phyloP scores from a whole-genome alignment of 176 grass and related monocot genomes.

The Juncus effusus region DNA sequence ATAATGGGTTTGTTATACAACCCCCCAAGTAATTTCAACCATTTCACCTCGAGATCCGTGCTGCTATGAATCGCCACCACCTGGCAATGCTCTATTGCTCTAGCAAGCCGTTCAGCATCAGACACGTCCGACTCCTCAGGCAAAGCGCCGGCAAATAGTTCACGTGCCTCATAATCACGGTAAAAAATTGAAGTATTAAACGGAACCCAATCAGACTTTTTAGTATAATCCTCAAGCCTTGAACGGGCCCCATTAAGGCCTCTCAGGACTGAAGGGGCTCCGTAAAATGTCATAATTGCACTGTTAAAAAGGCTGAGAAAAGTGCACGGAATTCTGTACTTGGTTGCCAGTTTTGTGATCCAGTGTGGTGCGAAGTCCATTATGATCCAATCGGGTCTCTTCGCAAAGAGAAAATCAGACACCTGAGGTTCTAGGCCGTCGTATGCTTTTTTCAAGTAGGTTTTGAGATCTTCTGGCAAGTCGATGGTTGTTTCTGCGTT shows the following conservation, averaged over 20 bases:
- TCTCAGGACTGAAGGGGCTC: conserved; percentile 1
- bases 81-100: conserved; percentile 34
- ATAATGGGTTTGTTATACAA: conserved; percentile 47
- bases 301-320: conserved; percentile 37
- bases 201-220: conserved; percentile 36
- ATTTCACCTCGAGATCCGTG: conserved; percentile 30
- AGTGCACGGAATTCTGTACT: conserved; percentile 46
- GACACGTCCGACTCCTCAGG: conserved; percentile 28
- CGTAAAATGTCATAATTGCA: conserved; percentile 30
- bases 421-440: conserved; percentile 34
- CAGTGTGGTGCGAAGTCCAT: conserved; percentile 50
- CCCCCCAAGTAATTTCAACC: conserved; percentile 34
- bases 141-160: neutral
- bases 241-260: conserved; percentile 7
- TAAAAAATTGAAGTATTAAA: conserved; percentile 34
- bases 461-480: conserved; percentile 43
- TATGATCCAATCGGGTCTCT: conserved; percentile 48
- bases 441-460: conserved; percentile 36
- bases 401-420: conserved; percentile 17
- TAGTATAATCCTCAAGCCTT: conserved; percentile 29
- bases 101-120: conserved; percentile 34
- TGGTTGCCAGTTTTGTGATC: conserved; percentile 31
- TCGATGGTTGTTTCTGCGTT: conserved; percentile 34
- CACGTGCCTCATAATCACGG: neutral
- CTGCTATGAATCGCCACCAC: conserved; percentile 46